These are phyloP conservation scores for Rosa multiflora DNA, from an alignment of 306 rosid genomes.

Conservation along the genomic window DNA sequence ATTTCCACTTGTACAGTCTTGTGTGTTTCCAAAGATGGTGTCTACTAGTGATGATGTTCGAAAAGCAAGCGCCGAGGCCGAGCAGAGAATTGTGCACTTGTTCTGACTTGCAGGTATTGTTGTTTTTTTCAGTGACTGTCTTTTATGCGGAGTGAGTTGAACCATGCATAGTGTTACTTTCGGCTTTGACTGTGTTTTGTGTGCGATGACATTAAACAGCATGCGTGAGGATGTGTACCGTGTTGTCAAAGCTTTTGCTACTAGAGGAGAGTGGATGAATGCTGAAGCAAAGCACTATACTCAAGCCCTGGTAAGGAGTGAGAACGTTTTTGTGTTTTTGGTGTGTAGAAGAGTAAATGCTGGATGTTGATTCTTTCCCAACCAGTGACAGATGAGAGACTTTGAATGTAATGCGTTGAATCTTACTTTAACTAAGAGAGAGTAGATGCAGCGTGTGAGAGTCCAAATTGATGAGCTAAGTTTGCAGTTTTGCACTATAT, in stretches of 20 bases:
- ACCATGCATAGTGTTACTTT: not conserved
- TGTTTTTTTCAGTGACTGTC: slow-evolving; percentile 11
- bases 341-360: slow-evolving; percentile 14
- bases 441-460: slow-evolving; percentile 66
- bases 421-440: slow-evolving; percentile 84
- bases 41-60: slow-evolving; percentile 66
- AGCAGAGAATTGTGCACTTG: slow-evolving; percentile 75
- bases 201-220: slow-evolving; percentile 35
- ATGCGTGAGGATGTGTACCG: slow-evolving; percentile 85
- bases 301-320: slow-evolving; percentile 64
- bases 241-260: slow-evolving; percentile 69
- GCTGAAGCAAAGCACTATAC: slow-evolving; percentile 69
- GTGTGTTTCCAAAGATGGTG: slow-evolving; percentile 75
- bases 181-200: not conserved
- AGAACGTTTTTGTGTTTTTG: slow-evolving; percentile 2
- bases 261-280: slow-evolving; percentile 64
- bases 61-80: slow-evolving; percentile 92
- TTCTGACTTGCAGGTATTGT: slow-evolving; percentile 68
- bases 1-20: slow-evolving; percentile 81
- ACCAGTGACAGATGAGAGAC: slow-evolving; percentile 99
- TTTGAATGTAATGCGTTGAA: slow-evolving; percentile 89
- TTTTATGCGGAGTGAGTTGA: not conserved
- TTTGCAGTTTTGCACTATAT: slow-evolving; percentile 66
- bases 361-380: slow-evolving; percentile 62
- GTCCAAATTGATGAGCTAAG: slow-evolving; percentile 76